Conservation (phyloP, 2,329 filamentous ascomycete genomes). For the Bipolaris bicolor region DNA sequence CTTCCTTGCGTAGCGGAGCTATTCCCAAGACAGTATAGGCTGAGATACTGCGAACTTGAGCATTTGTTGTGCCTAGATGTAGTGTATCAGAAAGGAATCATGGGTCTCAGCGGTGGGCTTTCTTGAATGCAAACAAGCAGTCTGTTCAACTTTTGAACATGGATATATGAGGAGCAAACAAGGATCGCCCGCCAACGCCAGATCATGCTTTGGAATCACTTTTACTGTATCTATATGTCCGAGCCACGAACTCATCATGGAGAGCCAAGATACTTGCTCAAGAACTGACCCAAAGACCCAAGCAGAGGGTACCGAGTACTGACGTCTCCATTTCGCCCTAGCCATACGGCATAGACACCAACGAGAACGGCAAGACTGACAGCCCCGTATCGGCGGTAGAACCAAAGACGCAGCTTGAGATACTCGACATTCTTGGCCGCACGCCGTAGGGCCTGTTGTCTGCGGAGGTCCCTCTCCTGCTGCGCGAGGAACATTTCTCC, state of each 20-base stretch:
- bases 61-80: too few species aligned
- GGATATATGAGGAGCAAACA: neutral
- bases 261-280: constrained; percentile 23
- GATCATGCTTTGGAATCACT: constrained; percentile 13
- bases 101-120: neutral
- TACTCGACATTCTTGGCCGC: constrained; percentile 50
- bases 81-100: neutral
- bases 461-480: constrained; percentile 74
- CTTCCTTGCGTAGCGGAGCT: neutral
- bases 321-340: constrained; percentile 32
- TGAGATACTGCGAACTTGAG: neutral
- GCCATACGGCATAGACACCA: constrained; percentile 45
- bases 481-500: constrained; percentile 71
- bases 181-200: neutral
- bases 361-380: constrained; percentile 58
- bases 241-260: constrained; percentile 4
- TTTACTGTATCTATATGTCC: constrained; percentile 3
- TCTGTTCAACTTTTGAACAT: neutral
- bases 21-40: neutral
- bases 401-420: constrained; percentile 59
- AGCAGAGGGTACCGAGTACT: constrained; percentile 15
- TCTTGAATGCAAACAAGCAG: neutral
- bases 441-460: constrained; percentile 59
- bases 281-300: constrained; percentile 24
- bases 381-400: constrained; percentile 68